These are phyloP conservation scores for Colletotrichum abscissum DNA, from an alignment of 2,329 filamentous ascomycete species.

Conservation along the genomic window DNA sequence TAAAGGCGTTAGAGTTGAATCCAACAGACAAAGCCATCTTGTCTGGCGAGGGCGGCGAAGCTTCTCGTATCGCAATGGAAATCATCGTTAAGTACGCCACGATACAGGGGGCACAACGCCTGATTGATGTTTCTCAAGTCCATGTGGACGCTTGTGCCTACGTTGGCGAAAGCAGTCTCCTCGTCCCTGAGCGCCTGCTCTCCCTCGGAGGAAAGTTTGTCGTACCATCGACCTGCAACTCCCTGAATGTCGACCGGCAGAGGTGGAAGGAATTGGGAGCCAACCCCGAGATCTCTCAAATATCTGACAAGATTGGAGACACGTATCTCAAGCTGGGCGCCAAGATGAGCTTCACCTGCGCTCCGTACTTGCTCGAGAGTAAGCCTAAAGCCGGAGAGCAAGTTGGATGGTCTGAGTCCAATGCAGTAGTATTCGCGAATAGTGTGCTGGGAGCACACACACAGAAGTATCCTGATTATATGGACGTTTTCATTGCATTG, in stretches of 20 bases:
- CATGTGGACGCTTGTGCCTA: constrained; percentile 58
- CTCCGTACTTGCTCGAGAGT: constrained; percentile 52
- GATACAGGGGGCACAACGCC: constrained; percentile 44
- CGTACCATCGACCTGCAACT: constrained; percentile 54
- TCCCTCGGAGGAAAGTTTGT: constrained; percentile 47
- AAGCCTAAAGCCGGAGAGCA: constrained; percentile 47
- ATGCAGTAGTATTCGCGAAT: constrained; percentile 58
- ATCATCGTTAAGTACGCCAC: constrained; percentile 51
- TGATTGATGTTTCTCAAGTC: constrained; percentile 52
- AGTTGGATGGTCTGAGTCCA: constrained; percentile 57
- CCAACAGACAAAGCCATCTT: constrained; percentile 41
- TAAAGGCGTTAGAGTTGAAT: background rate
- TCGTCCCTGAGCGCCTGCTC: constrained; percentile 49
- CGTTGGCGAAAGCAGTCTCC: constrained; percentile 50
- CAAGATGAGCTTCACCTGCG: constrained; percentile 54
- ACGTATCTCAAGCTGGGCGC: constrained; percentile 54
- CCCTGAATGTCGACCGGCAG: constrained; percentile 54
- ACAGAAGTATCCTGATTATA: constrained; percentile 57
- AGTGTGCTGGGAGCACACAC: constrained; percentile 57
- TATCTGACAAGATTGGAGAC: constrained; percentile 48
- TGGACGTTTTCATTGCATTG: constrained; percentile 55
- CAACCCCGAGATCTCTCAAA: constrained; percentile 42
- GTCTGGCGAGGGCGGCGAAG: constrained; percentile 45
- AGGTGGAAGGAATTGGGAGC: constrained; percentile 52
- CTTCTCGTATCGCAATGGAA: constrained; percentile 48